phyloP scores from a whole-genome alignment of 768 basidiomycete species.

The Termitomyces heimii region DNA sequence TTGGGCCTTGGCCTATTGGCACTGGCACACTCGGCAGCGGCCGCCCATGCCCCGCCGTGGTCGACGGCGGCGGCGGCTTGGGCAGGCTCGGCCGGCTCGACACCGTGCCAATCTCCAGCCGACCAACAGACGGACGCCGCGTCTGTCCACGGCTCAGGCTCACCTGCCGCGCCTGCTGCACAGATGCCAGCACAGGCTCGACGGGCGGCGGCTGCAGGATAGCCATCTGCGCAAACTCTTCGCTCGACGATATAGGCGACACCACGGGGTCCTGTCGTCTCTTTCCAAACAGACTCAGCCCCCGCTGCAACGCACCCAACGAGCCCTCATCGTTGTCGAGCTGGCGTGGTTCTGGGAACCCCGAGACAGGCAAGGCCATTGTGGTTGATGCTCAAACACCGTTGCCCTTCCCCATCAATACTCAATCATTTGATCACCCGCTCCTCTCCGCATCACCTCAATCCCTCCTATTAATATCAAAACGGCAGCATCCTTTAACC shows the following conservation, averaged over 20 bases:
- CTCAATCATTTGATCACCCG: too few relatives aligned
- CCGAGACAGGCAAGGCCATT: conserved; percentile 31
- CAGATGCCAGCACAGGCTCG: conserved; percentile 4
- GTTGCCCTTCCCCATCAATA: too few relatives aligned
- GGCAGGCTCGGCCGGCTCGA: conserved; percentile 10
- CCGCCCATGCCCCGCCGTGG: conserved; percentile 8
- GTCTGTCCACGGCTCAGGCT: conserved; percentile 18
- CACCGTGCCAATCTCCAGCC: conserved; percentile 26
- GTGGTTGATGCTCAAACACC: not conserved
- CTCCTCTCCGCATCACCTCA: too few relatives aligned
- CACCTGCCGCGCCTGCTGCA: conserved; percentile 13
- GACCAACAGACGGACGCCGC: conserved; percentile 19
- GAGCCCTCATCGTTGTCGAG: conserved; percentile 5
- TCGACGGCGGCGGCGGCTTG: conserved; percentile 6
- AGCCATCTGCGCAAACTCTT: conserved; percentile 17
- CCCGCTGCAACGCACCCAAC: conserved; percentile 9
- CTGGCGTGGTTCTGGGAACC: conserved; percentile 28
- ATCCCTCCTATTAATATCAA: too few relatives aligned
- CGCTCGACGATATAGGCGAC: not conserved
- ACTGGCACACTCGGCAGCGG: conserved; percentile 19
- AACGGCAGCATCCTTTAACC: too few relatives aligned
- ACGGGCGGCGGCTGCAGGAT: conserved; percentile 16
- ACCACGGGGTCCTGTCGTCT: conserved; percentile 15
- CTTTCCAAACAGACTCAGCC: conserved; percentile 21
- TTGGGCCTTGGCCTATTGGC: not conserved